Base-by-base conservation (phyloP, 1,284 basidiomycete species). In the Anthracocystis walkeri region DNA sequence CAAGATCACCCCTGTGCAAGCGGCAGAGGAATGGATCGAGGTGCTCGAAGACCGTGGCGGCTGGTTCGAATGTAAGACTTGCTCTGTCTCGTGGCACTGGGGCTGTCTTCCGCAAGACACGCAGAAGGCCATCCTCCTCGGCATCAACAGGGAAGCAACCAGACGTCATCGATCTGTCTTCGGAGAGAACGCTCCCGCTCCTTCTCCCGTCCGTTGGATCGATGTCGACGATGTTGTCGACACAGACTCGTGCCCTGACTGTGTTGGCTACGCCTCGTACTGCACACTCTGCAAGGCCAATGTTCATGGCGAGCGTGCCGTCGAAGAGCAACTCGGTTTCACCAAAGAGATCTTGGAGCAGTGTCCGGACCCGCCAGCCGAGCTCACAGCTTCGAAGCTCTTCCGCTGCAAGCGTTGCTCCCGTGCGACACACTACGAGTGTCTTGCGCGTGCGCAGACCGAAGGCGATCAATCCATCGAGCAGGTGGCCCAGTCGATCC, bases 371-470 rank as follows among this genome's bases (percentile, higher is more conserved):
- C 75, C 70, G 31, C 70, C 70, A 4, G 49, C 56, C 31, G 33
- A 50, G 10, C 35, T 65, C 18, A 52, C 46, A 16, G 58, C 67
- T 11, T 46, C 65, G 14, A 65, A 35, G 31, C 57, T 71, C 21
- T 80, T 80, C 63, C 72, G 78, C 25, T 80, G 78, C 57, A 70
- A 55, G 50, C 72, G 78, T n/a, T 80, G 78, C 59, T 60, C 55
- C 16, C 69, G 78, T 7, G 56, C 63, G 21, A 65, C 62, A 10
- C 78, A 80, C 58, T 80, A 80, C 65, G 70, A 74, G 45, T 76
- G 73, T 51, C 55, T 77, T 10, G 50, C 60, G 3, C 56, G 57
- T 11, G 35, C 58, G 11, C 38, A 46, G 31, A 53, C 38, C n/a
- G 64, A 62, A 6, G 45, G 33, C 35, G 27, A 65, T 35, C 45